Evolutionary conservation across 768 basidiomycete species (phyloP), one percentile per base, ranked within the genome.

Genomic region (Mycena leptocephala): DNA sequence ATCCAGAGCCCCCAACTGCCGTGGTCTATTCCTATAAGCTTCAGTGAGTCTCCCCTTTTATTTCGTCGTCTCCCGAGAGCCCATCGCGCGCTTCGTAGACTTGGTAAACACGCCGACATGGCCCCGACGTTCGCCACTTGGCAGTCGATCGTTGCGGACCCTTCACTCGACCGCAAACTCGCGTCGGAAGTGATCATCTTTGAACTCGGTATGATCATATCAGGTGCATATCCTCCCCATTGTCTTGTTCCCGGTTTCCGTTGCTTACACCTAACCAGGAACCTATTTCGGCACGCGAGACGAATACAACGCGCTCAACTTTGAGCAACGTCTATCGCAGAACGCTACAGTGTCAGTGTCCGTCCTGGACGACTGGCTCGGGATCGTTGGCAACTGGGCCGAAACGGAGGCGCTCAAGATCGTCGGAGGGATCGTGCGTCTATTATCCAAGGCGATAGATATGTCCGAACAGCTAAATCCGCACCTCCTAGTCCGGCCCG

Each of bases 1-100:
- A 77, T 69, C 79, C 80, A 4, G 79, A 74, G 7, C 84, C 85
- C 0, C 28, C 79, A 7, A 76, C 16, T 39, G 72, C 76, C 16
- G 61, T 77, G 2, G 11, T 67, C 1, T 79, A 77, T 33, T 74
- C 75, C 1, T 77, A 65, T 53, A 61, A 61, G 55, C 62, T 78
- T 35, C 6, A 59, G 74, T 78, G 16, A 10, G 63, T 72, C n/a
- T n/a, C n/a, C n/a, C n/a, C n/a, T n/a, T n/a, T 6, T 58, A 16
- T 13, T 61, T 20, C n/a, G 0, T 13, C 30, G 30, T 33, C 22
- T 11, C 1, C 10, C 11, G 18, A n/a, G 8, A 32, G 35, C 39
- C 66, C 22, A 41, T 58, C 4, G 8, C 41, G 24, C 5, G n/a
- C 5, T 14, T 2, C 56, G 16, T 33, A 78, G 78, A 63, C 65